These are phyloP conservation scores for Actinomortierella ambigua DNA, from an alignment of 371 early-diverging fungal genomes.

Conservation along the genomic window DNA sequence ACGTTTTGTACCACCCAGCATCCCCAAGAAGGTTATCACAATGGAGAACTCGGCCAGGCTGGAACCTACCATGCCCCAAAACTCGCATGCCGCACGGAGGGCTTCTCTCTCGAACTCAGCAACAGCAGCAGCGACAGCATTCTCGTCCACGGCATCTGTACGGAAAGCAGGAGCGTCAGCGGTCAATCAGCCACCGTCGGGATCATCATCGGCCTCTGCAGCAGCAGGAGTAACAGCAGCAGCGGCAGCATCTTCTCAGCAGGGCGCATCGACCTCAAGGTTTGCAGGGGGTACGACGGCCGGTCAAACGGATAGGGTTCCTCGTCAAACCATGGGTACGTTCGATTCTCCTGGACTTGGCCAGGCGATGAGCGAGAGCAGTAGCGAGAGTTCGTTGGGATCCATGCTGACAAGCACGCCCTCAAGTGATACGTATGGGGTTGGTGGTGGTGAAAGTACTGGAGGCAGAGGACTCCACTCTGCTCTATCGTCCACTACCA, in stretches of 20 bases:
- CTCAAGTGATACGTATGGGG: too few species aligned
- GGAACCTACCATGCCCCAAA: constrained; percentile 41
- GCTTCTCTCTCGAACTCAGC: not conserved
- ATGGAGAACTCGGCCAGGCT: constrained; percentile 33
- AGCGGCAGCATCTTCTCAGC: too few species aligned
- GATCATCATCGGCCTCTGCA: too few species aligned
- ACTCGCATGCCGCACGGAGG: not conserved
- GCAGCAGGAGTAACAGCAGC: too few species aligned
- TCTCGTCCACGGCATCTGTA: not conserved
- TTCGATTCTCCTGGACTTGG: too few species aligned
- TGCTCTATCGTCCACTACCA: not conserved
- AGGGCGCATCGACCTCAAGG: too few species aligned
- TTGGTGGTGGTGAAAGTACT: too few species aligned
- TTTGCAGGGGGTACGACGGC: too few species aligned
- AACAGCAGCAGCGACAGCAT: not conserved
- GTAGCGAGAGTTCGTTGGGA: constrained; percentile 11
- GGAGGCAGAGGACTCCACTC: not conserved
- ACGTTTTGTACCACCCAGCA: constrained; percentile 57
- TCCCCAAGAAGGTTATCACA: constrained; percentile 37
- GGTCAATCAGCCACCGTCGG: too few species aligned
- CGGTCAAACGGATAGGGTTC: too few species aligned
- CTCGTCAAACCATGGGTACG: too few species aligned
- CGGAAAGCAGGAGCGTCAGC: too few species aligned
- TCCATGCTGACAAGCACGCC: constrained; percentile 10
- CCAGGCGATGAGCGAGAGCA: constrained; percentile 1